A percentile compares a stretch with the other conserved stretches of the same genome.
Conservation (phyloP, 140 eudicot genomes). For the Cichorium intybus region DNA sequence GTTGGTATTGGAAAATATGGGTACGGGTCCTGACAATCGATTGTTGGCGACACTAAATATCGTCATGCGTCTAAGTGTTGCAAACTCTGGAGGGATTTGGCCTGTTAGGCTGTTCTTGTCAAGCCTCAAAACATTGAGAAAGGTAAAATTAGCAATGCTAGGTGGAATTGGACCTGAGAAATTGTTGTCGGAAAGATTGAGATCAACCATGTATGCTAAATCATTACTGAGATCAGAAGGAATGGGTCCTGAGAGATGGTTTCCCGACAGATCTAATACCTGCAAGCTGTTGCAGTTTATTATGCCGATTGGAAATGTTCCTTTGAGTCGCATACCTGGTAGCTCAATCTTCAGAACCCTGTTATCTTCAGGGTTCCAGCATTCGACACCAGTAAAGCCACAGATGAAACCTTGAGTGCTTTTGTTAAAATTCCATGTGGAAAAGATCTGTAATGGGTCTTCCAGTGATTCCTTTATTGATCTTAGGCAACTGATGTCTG, state of each 20-base stretch:
- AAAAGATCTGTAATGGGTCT: constrained; percentile 28
- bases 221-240: constrained; percentile 33
- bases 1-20: background rate
- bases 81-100: constrained; percentile 36
- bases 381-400: constrained; percentile 30
- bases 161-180: constrained; percentile 48
- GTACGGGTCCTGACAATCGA: constrained; percentile 42
- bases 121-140: constrained; percentile 30
- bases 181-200: constrained; percentile 50
- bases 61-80: constrained; percentile 25
- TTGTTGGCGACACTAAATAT: constrained; percentile 43
- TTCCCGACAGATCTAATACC: constrained; percentile 44
- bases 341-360: constrained; percentile 33
- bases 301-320: constrained; percentile 46
- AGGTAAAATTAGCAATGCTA: constrained; percentile 19
- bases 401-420: constrained; percentile 31
- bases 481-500: constrained; percentile 48
- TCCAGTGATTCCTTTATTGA: constrained; percentile 32
- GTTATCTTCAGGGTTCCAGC: constrained; percentile 42
- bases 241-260: constrained; percentile 34
- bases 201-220: background rate
- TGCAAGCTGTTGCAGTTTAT: constrained; percentile 26
- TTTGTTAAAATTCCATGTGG: constrained; percentile 39
- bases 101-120: constrained; percentile 45
- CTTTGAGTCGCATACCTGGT: constrained; percentile 29